These are phyloP conservation scores for Solanum clarkiae DNA, from an alignment of 257 asterid species.

Conservation along the genomic window DNA sequence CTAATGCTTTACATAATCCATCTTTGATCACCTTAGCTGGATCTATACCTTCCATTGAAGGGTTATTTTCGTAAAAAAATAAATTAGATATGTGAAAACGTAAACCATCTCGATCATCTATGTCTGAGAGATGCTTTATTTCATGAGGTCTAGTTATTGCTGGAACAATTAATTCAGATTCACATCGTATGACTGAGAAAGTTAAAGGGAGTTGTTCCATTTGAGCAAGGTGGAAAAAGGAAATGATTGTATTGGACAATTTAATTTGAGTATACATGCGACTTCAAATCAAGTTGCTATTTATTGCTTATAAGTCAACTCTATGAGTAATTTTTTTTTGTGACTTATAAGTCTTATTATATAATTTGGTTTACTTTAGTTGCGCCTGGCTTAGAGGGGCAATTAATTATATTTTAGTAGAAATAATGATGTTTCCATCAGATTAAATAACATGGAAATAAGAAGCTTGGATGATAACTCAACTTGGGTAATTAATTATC, in stretches of 20 bases:
- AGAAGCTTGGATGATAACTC: too few species aligned
- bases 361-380: background rate
- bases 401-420: too few species aligned
- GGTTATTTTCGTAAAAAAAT: background rate
- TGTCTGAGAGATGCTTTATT: background rate
- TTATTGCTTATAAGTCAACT: background rate
- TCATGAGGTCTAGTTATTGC: background rate
- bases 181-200: background rate
- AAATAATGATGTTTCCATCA: background rate
- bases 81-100: background rate
- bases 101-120: background rate
- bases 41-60: background rate
- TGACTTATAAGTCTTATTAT: background rate
- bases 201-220: background rate
- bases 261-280: background rate
- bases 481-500: too few species aligned
- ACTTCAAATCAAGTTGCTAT: background rate
- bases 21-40: constrained; percentile 1
- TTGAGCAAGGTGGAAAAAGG: background rate
- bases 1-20: constrained; percentile 6
- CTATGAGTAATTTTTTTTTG: background rate
- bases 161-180: background rate
- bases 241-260: background rate
- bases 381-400: too few species aligned
- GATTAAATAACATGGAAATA: background rate